These are phyloP conservation scores for Backusella tuberculispora DNA, from an alignment of 192 early-diverging fungal genomes.

Conservation along the genomic window DNA sequence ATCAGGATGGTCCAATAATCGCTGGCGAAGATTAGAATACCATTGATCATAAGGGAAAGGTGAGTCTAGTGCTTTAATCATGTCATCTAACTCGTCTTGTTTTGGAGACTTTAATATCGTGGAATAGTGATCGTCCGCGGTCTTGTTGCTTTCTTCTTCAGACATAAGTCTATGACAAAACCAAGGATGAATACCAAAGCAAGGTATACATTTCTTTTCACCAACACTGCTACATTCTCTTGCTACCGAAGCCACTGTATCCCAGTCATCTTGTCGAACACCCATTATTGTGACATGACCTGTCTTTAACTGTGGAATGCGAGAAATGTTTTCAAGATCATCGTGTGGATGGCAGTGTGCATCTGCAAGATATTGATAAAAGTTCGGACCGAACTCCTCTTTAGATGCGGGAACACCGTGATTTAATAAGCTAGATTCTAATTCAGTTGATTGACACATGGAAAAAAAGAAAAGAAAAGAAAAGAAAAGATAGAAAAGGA, in stretches of 20 bases:
- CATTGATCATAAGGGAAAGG: conserved; percentile 32
- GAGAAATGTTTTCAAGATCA: conserved; percentile 18
- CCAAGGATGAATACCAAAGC: conserved; percentile 47
- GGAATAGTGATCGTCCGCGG: conserved; percentile 26
- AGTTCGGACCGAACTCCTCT: neutral
- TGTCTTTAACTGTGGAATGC: conserved; percentile 27
- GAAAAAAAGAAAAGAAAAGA: neutral
- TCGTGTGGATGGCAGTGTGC: conserved; percentile 46
- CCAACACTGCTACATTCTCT: neutral
- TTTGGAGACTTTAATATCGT: conserved; percentile 15
- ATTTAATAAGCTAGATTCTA: neutral
- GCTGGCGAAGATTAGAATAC: conserved; percentile 23
- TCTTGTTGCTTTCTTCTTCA: neutral
- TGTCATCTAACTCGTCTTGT: conserved; percentile 17
- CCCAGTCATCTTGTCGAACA: conserved; percentile 43
- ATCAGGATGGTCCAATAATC: conserved; percentile 22
- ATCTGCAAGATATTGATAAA: conserved; percentile 35
- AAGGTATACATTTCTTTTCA: conserved; percentile 33
- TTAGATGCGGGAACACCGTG: neutral
- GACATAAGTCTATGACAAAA: conserved; percentile 26
- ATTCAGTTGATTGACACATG: conserved; percentile 15
- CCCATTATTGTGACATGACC: conserved; percentile 45
- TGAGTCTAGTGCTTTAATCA: conserved; percentile 17
- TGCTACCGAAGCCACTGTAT: conserved; percentile 26
- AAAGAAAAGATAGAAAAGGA: neutral